Evolutionary conservation across 495 filamentous ascomycete genomes (phyloP).

Genomic region (Entonaema liquescens): DNA sequence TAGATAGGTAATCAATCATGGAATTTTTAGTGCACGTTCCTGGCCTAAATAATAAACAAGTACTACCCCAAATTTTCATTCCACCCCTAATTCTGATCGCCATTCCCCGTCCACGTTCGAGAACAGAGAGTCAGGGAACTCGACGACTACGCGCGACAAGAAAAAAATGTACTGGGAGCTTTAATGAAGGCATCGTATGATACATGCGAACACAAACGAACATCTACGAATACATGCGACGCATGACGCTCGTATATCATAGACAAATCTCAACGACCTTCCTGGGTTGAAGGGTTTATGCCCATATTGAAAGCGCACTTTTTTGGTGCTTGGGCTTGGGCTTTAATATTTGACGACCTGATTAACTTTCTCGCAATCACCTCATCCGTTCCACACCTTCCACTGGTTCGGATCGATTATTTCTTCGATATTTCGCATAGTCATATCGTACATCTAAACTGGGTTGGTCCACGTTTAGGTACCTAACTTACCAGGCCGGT

Average conservation of each 20-base stretch:
- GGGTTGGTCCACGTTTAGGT: conserved; percentile 2
- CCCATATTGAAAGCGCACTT: conserved; percentile 9
- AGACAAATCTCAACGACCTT: conserved; percentile 4
- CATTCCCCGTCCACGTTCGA: conserved; percentile 25
- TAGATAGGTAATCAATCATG: conserved; percentile 9
- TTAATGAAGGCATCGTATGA: conserved; percentile 10
- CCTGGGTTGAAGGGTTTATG: conserved; percentile 23
- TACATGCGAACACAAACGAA: conserved; percentile 14
- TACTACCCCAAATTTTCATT: conserved; percentile 41
- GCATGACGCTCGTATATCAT: conserved; percentile 26
- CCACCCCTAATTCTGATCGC: conserved; percentile 40
- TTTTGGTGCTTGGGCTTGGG: conserved; percentile 31
- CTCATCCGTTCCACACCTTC: neutral
- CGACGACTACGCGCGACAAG: conserved; percentile 26
- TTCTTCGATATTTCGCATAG: neutral
- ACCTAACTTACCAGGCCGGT: conserved; percentile 11
- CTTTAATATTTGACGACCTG: conserved; percentile 11
- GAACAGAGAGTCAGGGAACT: conserved; percentile 17
- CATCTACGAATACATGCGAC: conserved; percentile 14
- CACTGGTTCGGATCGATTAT: neutral
- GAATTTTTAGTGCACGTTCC: conserved; percentile 35
- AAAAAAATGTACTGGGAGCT: conserved; percentile 26
- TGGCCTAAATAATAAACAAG: conserved; percentile 42
- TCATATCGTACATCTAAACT: conserved; percentile 5
- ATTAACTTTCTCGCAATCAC: conserved; percentile 7